Base-by-base conservation (phyloP, 108 stramenopile species). In the Nitzschia putrida region DNA sequence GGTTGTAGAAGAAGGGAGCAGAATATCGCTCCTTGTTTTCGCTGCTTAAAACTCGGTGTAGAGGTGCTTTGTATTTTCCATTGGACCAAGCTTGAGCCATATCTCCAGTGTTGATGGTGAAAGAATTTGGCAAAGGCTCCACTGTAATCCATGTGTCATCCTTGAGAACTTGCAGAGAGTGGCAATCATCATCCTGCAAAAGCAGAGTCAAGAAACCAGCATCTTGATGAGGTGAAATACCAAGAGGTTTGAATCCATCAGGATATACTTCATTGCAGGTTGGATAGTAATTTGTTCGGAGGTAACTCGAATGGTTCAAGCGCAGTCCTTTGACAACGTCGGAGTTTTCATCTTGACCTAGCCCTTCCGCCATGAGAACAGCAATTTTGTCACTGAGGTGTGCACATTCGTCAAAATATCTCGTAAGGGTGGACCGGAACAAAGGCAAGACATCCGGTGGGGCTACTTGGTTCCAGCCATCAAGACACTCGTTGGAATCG, bases 81-180 rank as follows among this genome's bases (percentile, higher is more conserved):
- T 97, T 96, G 11, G 91, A 91, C 93, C 96, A 97, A 29, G 95
- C 85, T 76, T 89, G 85, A 44, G 87, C 89, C 93, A 96, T 94
- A 66, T 95, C 96, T 8, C 95, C 96, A 29, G 94, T 95, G 64
- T 97, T 97, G 53, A 97, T 96, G 16, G 93, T 95, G n/a, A 97
- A 76, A 14, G 95, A 74, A 12, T 85, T 88, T 16, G 86, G 80
- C 25, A 80, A 80, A 8, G 96, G 96, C 22, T 82, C 75, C 9
- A 95, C 84, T 5, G 89, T 85, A 12, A 88, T 57, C 94, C 93
- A 96, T 9, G 80, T 63, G 11, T 75, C 74, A 34, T 81, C 78
- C 40, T 83, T 74, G 13, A 72, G 70, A 3, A 95, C 96, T 70
- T 97, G 93, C 2, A 86, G 72, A 0, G 86, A 89, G 66, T 88